Conservation (phyloP, 2,329 filamentous ascomycete genomes). For the Trichoderma aggressivum region DNA sequence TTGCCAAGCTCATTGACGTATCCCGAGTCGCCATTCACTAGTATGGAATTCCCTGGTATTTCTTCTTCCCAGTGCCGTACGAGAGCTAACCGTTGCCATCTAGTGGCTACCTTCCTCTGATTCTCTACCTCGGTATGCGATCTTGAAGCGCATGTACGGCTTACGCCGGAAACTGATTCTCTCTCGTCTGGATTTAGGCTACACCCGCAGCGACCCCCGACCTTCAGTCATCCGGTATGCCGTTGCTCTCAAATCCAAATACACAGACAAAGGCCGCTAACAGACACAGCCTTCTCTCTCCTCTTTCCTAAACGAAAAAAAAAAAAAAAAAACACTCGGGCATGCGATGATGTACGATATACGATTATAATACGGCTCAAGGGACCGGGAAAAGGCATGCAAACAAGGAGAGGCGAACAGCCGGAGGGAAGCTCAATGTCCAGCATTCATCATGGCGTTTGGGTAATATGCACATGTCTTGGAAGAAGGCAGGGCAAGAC, state of each 20-base stretch:
- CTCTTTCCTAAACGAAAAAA: slow-evolving; percentile 51
- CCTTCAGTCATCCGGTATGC: slow-evolving; percentile 64
- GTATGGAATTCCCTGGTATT: slow-evolving; percentile 48
- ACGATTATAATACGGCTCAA: slow-evolving; percentile 1
- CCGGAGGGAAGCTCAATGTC: slow-evolving; percentile 18
- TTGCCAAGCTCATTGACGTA: slow-evolving; percentile 92
- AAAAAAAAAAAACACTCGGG: too few species aligned
- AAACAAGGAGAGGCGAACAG: neutral
- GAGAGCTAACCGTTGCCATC: slow-evolving; percentile 33
- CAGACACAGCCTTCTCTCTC: slow-evolving; percentile 55
- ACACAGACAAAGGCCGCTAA: neutral
- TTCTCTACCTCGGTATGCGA: slow-evolving; percentile 84
- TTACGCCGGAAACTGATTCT: slow-evolving; percentile 26
- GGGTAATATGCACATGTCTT: slow-evolving; percentile 15
- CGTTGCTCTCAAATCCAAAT: neutral
- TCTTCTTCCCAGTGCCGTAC: neutral
- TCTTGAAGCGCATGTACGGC: slow-evolving; percentile 22
- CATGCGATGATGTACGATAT: slow-evolving; percentile 17
- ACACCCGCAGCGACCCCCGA: slow-evolving; percentile 88
- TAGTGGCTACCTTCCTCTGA: slow-evolving; percentile 93
- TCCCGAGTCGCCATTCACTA: slow-evolving; percentile 94
- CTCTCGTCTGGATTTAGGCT: slow-evolving; percentile 54
- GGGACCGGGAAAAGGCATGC: too few species aligned
- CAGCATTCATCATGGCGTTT: slow-evolving; percentile 28
- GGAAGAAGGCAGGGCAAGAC: neutral